Base-by-base conservation (phyloP, 2,329 filamentous ascomycete species). In the Dactylonectria macrodidyma region DNA sequence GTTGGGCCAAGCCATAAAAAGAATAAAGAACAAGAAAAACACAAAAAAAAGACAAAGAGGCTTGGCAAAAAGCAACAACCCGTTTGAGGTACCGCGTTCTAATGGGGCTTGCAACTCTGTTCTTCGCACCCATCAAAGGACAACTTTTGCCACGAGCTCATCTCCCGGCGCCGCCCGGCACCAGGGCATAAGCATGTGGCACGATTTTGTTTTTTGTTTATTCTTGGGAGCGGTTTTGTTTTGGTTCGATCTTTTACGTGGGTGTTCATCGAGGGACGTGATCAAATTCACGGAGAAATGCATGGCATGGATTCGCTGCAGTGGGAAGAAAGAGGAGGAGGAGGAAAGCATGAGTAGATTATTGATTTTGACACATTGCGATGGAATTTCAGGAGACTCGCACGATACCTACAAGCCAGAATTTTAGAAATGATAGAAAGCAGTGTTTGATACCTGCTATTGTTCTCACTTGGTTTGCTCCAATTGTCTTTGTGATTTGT, bases 21-120 rank as follows among this genome's bases (percentile, higher is more conserved):
- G 33, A 57, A 62, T 64, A 54, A 47, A 62, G 52, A 34, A 54
- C 56, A 57, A 63, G 60, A 67, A 6, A 63, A 60, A 36, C n/a
- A 41, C 26, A 59, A 52, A 60, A 50, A 46, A 46, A 38, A 62
- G 55, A 70, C 36, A 65, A 51, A 51, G 65, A 52, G 46, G 54
- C 63, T 73, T 75, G 73, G 73, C 70, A 68, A 71, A 68, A 71
- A 69, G 65, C 33, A 30, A 30, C 26, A 5, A 65, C 54, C 67
- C 55, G 50, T 71, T 73, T 70, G 64, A 71, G 65, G 69, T 67
- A 59, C 71, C 69, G 64, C 70, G 69, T 65, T 67, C 41, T 75
- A 75, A 75, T 75, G 72, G 60, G 67, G 71, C 51, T 59, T 75
- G 68, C 73, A 72, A 72, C 71, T 73, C 73, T 33, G 50, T 24